Percentiles rank a stretch among this genome's conserved stretches.
Evolutionary conservation across 163 green algal genomes (phyloP).

Genomic region (Prototheca wickerhamii): DNA sequence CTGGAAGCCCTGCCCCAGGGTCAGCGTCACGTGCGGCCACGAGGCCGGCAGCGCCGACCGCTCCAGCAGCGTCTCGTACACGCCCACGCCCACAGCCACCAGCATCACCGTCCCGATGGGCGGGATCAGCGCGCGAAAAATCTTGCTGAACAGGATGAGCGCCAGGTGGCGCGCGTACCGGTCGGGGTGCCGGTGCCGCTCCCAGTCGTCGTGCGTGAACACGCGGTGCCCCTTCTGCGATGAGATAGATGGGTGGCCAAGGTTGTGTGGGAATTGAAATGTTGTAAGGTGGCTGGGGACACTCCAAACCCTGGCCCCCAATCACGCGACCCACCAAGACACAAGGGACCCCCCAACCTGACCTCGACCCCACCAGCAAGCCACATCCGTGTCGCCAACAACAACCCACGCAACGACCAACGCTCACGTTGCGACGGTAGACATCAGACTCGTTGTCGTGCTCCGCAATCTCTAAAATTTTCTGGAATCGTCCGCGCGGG

Average conservation of each 20-base stretch:
- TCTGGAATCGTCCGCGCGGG: neutral
- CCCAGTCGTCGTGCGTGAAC: conserved; percentile 29
- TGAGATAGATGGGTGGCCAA: neutral
- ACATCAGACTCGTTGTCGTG: conserved; percentile 4
- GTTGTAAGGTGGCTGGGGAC: neutral
- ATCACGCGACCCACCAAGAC: no score
- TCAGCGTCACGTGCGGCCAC: conserved; percentile 31
- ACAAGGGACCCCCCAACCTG: no score
- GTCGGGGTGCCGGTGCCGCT: conserved; percentile 36
- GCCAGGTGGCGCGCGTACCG: conserved; percentile 58
- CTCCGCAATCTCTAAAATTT: neutral
- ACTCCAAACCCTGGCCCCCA: neutral
- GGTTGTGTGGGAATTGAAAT: neutral
- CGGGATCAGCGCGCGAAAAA: conserved; percentile 43
- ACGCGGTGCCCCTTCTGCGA: neutral
- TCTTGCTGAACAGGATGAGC: conserved; percentile 47
- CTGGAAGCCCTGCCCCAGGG: conserved; percentile 40
- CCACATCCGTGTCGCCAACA: no score
- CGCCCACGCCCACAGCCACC: conserved; percentile 19
- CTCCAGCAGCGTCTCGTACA: conserved; percentile 34
- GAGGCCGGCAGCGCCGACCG: conserved; percentile 16
- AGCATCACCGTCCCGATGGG: conserved; percentile 40
- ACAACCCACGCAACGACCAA: neutral
- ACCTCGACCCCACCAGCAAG: no score
- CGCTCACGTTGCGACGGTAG: conserved; percentile 4